Evolutionary conservation across 257 asterid species (phyloP).

Genomic region (Fraxinus pennsylvanica): DNA sequence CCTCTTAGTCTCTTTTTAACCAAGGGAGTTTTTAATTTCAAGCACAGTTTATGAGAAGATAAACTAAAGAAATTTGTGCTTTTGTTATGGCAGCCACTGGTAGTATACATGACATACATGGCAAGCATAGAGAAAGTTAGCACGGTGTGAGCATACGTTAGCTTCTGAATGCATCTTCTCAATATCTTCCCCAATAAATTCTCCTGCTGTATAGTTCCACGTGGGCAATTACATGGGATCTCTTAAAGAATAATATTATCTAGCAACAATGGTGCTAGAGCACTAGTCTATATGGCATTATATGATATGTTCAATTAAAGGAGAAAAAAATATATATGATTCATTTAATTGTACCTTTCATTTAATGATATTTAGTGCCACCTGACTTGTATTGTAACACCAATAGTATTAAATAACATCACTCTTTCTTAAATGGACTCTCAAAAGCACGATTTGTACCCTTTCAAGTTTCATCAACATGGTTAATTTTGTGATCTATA

Average conservation of each 20-base stretch:
- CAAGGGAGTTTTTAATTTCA: too few relatives aligned
- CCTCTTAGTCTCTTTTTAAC: too few relatives aligned
- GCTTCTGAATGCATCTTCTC: background rate
- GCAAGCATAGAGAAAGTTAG: constrained; percentile 65
- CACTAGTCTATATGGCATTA: too few relatives aligned
- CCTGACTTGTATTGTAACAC: too few relatives aligned
- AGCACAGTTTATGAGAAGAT: background rate
- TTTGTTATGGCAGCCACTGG: constrained; percentile 66
- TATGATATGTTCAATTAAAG: too few relatives aligned
- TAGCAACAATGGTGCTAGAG: too few relatives aligned
- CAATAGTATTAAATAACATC: too few relatives aligned
- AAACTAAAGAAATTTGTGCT: constrained; percentile 14
- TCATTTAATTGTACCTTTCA: too few relatives aligned
- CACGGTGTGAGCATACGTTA: background rate
- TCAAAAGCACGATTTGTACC: background rate
- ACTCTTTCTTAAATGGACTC: background rate
- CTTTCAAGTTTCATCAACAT: background rate
- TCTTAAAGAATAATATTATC: background rate
- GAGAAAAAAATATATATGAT: too few relatives aligned
- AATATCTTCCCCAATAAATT: background rate
- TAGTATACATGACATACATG: constrained; percentile 74
- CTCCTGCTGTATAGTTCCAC: background rate
- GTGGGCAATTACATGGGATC: background rate
- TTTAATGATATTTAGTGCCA: too few relatives aligned
- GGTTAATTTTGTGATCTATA: background rate